phyloP scores from a whole-genome alignment of 2,329 filamentous ascomycete species.

The Aspergillus felis region DNA sequence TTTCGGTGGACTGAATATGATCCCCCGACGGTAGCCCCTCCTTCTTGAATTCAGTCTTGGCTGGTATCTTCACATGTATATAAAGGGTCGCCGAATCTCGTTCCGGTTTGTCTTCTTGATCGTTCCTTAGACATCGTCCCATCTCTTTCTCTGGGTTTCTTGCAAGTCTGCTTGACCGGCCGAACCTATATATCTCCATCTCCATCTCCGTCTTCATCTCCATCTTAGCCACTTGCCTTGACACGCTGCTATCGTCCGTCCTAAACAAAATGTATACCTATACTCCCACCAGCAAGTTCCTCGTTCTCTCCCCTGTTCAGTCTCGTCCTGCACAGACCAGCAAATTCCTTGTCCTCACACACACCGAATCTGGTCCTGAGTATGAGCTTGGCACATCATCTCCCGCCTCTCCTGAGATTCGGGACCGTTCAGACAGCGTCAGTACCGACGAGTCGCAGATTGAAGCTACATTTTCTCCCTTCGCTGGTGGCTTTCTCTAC shows the following conservation, averaged over 20 bases:
- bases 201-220: not conserved
- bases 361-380: constrained; percentile 26
- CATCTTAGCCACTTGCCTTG: constrained; percentile 2
- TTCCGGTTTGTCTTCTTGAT: constrained; percentile 5
- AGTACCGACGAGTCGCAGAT: constrained; percentile 4
- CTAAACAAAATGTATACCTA: constrained; percentile 27
- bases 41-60: constrained; percentile 18
- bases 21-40: constrained; percentile 21
- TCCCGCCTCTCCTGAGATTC: constrained; percentile 7
- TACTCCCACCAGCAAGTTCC: constrained; percentile 28
- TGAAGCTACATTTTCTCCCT: constrained; percentile 5
- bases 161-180: constrained; percentile 2
- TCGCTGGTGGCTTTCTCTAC: constrained; percentile 25
- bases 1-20: constrained; percentile 18
- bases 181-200: not conserved
- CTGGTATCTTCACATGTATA: constrained; percentile 21
- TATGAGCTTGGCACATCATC: constrained; percentile 17
- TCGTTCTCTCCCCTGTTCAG: constrained; percentile 24
- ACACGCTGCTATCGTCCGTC: not conserved
- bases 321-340: not conserved
- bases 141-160: not conserved
- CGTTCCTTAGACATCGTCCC: not conserved
- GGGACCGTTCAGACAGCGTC: constrained; percentile 25
- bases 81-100: constrained; percentile 20
- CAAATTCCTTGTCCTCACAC: constrained; percentile 17